phyloP scores from a whole-genome alignment of 2,329 filamentous ascomycete genomes.

The Pseudonectria buxi region DNA sequence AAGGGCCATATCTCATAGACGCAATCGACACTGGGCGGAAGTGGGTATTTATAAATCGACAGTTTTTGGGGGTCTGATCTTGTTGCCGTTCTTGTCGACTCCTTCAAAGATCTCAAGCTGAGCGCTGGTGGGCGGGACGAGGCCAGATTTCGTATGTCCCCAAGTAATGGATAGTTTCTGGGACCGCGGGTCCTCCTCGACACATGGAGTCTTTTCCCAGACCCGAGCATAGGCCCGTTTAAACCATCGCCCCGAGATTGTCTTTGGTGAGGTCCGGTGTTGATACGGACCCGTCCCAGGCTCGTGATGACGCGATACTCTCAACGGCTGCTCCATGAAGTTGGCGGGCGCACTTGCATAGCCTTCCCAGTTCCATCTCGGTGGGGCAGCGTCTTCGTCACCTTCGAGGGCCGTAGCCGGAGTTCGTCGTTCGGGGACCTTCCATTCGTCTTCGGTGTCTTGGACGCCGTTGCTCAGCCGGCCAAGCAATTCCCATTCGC shows the following conservation, averaged over 20 bases:
- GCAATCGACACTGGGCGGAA: too few relatives aligned
- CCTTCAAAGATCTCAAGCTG: slow-evolving; percentile 44
- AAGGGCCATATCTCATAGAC: too few relatives aligned
- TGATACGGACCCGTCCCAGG: slow-evolving; percentile 33
- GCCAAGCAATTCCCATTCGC: slow-evolving; percentile 52
- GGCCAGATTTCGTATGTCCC: slow-evolving; percentile 30
- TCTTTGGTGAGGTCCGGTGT: slow-evolving; percentile 24
- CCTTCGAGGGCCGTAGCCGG: slow-evolving; percentile 8
- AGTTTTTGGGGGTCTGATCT: slow-evolving; percentile 1
- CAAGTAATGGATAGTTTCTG: slow-evolving; percentile 36
- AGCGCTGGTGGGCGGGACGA: slow-evolving; percentile 24
- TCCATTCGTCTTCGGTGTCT: slow-evolving; percentile 27
- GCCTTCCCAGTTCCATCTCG: slow-evolving; percentile 36
- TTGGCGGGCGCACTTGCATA: slow-evolving; percentile 35
- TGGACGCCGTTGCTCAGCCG: slow-evolving; percentile 38
- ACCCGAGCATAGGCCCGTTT: slow-evolving; percentile 40
- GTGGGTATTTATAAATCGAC: too few relatives aligned
- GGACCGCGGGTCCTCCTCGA: slow-evolving; percentile 29
- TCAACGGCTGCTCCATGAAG: slow-evolving; percentile 31
- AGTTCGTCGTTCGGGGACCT: slow-evolving; percentile 27
- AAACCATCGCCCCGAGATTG: slow-evolving; percentile 35
- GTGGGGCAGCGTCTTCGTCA: not conserved
- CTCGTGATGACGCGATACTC: slow-evolving; percentile 29
- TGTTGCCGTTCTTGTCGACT: slow-evolving; percentile 27
- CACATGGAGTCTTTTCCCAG: slow-evolving; percentile 39